phyloP scores from a whole-genome alignment of 2,329 filamentous ascomycete genomes.

The Pseudogymnoascus sp. region DNA sequence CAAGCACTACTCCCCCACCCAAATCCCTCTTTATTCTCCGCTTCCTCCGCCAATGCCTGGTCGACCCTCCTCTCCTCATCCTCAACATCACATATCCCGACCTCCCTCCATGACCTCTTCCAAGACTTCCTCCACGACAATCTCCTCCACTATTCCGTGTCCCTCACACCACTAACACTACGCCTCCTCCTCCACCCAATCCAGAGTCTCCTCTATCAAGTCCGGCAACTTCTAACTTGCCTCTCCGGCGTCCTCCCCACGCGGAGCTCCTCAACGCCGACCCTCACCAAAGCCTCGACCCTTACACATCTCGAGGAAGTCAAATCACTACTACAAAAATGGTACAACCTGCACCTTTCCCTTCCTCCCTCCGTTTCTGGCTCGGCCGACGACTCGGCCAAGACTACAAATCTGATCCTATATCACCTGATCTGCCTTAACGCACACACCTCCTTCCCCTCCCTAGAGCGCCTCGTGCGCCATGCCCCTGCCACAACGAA shows the following conservation, averaged over 20 bases:
- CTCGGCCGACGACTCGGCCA: conserved; percentile 49
- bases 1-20: conserved; percentile 51
- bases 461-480: conserved; percentile 59
- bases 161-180: conserved; percentile 48
- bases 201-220: conserved; percentile 57
- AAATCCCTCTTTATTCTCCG: conserved; percentile 24
- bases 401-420: conserved; percentile 58
- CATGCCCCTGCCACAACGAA: conserved; percentile 40
- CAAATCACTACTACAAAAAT: conserved; percentile 55
- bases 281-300: conserved; percentile 53
- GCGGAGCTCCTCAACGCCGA: conserved; percentile 34
- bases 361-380: conserved; percentile 32
- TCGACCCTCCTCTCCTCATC: background rate
- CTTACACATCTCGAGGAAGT: conserved; percentile 55
- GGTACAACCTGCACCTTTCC: conserved; percentile 56
- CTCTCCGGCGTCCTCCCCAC: conserved; percentile 49
- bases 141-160: conserved; percentile 40
- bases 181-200: conserved; percentile 62
- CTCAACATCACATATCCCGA: conserved; percentile 23
- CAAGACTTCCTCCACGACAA: conserved; percentile 61
- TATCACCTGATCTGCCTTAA: conserved; percentile 67
- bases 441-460: conserved; percentile 58
- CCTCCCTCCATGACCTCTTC: conserved; percentile 59
- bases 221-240: conserved; percentile 57
- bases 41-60: background rate